Evolutionary conservation across 768 basidiomycete species (phyloP), one percentile per base, ranked within the genome.

Genomic region (Leccinum barrowsii): DNA sequence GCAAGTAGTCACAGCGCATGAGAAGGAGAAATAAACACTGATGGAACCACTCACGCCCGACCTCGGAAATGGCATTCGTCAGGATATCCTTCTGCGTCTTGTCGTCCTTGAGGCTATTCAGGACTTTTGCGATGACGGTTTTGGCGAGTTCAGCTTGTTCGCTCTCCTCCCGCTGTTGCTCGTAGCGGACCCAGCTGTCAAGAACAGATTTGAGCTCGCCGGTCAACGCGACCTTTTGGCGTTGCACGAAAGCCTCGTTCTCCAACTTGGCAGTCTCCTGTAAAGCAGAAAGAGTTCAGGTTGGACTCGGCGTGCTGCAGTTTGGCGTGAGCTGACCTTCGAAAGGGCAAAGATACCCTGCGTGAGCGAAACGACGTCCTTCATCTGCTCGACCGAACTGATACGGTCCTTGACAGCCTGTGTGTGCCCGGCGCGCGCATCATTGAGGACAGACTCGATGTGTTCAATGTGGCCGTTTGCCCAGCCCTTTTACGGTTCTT

Each of bases 111-210:
- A 98, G 75, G 67, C 80, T 80, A 71, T 86, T 85, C 71, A 92
- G 80, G 62, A 98, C 96, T 74, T 91, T 93, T 58, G 86, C 84
- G 67, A 97, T 90, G 72, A 99, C 89, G 53, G 80, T 77, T 82
- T 89, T 86, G 63, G 94, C 89, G 57, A 99, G 86, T 52, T 92
- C 90, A 32, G 86, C 82, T 83, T 99, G 97, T 79, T 99, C 94
- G 70, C 84, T 89, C 81, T 99, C 95, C 81, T 97, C 93, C 71
- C 85, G 81, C 73, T 95, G 92, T 72, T 97, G 95, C 80, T 98
- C 96, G 76, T 87, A 94, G 72, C 97, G 90, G 57, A 94, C 96
- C 95, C 95, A 97, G 73, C 90, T 92, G 80, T 98, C 97, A 57
- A 99, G 85, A 40, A 98, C 95, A 30, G 87, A 67, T 78, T 98